Evolutionary conservation across 2,329 filamentous ascomycete species (phyloP).

Genomic region (Trichoderma afroharzianum): DNA sequence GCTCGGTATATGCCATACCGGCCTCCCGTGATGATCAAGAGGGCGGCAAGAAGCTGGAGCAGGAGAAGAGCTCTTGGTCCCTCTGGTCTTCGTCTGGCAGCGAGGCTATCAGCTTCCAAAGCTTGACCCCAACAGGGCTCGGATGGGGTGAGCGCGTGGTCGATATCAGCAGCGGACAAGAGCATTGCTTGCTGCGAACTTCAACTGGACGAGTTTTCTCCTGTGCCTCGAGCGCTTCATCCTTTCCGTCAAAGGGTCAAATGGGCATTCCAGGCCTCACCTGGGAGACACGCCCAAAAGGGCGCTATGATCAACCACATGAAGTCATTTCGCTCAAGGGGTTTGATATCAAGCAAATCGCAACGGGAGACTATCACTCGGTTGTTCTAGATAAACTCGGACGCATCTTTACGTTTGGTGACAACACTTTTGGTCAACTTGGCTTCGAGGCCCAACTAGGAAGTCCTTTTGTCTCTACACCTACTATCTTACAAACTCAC

Average conservation of each 20-base stretch:
- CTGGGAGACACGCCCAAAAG: constrained; percentile 72
- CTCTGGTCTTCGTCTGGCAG: constrained; percentile 54
- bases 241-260: constrained; percentile 80
- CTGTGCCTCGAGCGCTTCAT: constrained; percentile 72
- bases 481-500: constrained; percentile 66
- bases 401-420: constrained; percentile 80
- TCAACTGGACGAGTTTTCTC: constrained; percentile 83
- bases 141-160: constrained; percentile 68
- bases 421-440: constrained; percentile 87
- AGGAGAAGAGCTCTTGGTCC: constrained; percentile 61
- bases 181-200: constrained; percentile 84
- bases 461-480: constrained; percentile 61
- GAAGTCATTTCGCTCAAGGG: constrained; percentile 70
- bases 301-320: constrained; percentile 77
- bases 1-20: constrained; percentile 81
- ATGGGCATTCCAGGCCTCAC: constrained; percentile 79
- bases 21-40: constrained; percentile 69
- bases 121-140: constrained; percentile 62
- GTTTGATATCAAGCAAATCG: constrained; percentile 69
- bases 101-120: constrained; percentile 64
- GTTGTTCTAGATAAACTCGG: constrained; percentile 73
- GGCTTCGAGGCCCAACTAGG: constrained; percentile 70
- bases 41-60: constrained; percentile 57
- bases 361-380: constrained; percentile 83
- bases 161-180: constrained; percentile 72